phyloP scores from a whole-genome alignment of 495 filamentous ascomycete species.

The Aspergillus ellipticus region DNA sequence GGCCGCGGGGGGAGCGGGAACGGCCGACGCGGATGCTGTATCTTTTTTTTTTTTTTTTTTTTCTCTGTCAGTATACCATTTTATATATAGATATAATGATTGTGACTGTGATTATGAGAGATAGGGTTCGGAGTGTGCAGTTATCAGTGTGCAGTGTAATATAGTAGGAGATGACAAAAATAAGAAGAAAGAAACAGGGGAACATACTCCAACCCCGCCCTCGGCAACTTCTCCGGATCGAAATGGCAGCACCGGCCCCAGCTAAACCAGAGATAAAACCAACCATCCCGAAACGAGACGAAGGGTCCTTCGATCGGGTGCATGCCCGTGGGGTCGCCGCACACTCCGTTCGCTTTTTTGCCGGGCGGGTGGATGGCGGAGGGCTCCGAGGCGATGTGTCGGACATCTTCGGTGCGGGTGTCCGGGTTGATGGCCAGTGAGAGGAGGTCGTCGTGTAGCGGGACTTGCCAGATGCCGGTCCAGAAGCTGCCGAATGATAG shows the following conservation, averaged over 20 bases:
- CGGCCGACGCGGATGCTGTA: constrained; percentile 47
- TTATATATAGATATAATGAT: too few species aligned
- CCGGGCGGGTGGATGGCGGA: constrained; percentile 18
- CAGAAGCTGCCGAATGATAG: constrained; percentile 72
- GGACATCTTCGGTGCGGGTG: constrained; percentile 26
- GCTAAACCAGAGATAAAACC: constrained; percentile 71
- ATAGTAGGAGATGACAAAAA: background rate
- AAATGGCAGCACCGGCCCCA: constrained; percentile 67
- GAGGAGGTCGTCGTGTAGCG: too few species aligned
- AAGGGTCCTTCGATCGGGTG: constrained; percentile 48
- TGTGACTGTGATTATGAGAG: too few species aligned
- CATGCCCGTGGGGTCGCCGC: constrained; percentile 33
- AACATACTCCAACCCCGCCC: constrained; percentile 59
- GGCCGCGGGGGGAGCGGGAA: constrained; percentile 30
- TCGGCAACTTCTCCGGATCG: constrained; percentile 39
- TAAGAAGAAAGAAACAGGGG: background rate
- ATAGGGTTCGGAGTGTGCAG: too few species aligned
- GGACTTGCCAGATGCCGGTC: constrained; percentile 64
- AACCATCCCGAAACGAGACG: constrained; percentile 52
- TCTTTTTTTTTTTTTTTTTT: constrained; percentile 17
- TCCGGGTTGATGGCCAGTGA: too few species aligned
- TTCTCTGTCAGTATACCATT: too few species aligned
- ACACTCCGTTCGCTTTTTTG: constrained; percentile 25
- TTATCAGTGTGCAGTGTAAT: too few species aligned
- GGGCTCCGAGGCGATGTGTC: constrained; percentile 35